Percentiles rank a stretch among this genome's conserved stretches.
Conservation (phyloP, 176 grass and related monocot genomes). For the Hyparrhenia diplandra region DNA sequence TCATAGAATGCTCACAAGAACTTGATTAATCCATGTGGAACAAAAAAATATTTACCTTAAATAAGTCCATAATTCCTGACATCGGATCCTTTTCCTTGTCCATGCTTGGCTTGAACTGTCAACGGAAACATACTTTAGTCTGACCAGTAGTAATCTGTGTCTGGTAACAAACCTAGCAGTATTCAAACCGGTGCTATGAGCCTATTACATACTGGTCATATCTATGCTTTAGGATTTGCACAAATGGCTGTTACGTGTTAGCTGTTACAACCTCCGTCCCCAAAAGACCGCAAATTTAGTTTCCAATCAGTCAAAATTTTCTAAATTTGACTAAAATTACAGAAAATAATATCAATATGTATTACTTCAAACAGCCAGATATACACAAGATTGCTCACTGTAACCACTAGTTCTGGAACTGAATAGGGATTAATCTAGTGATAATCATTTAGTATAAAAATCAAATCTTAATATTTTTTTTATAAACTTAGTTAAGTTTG, state of each 20-base stretch:
- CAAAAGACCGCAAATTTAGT: not conserved
- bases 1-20: not conserved
- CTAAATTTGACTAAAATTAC: not conserved
- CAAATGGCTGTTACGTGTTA: not conserved
- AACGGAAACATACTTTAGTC: conserved; percentile 5
- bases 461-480: no score
- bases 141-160: not conserved
- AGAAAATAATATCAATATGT: not conserved
- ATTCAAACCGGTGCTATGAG: not conserved
- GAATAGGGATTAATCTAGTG: no score
- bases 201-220: not conserved
- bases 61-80: conserved; percentile 92
- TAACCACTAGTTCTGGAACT: not conserved
- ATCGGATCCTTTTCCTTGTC: conserved; percentile 83
- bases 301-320: not conserved
- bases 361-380: not conserved
- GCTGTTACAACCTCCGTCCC: not conserved
- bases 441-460: no score
- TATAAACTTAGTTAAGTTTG: no score
- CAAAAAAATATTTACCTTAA: conserved; percentile 51
- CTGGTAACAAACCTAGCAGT: not conserved
- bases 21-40: not conserved
- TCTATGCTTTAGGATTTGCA: not conserved
- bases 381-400: not conserved
- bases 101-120: conserved; percentile 74